Percentiles rank a stretch among this genome's conserved stretches.
Evolutionary conservation across 2,329 filamentous ascomycete genomes (phyloP).

Genomic region (Calonectria pseudoreteaudii): DNA sequence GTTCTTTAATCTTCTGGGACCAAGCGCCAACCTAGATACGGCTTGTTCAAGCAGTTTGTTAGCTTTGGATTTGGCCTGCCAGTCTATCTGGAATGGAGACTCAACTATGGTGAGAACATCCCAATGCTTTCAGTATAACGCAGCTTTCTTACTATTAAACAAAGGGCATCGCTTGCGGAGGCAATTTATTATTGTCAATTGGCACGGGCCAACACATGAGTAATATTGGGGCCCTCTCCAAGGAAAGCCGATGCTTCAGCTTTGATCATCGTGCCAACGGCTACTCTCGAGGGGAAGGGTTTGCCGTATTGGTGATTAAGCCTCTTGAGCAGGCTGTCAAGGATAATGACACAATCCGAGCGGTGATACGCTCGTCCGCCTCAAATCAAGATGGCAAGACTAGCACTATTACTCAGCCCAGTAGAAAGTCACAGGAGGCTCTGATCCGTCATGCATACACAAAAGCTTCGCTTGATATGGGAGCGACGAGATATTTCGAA

Average conservation of each 20-base stretch:
- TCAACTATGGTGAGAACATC: not conserved
- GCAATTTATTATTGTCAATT: constrained; percentile 33
- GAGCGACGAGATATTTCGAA: constrained; percentile 46
- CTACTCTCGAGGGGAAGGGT: constrained; percentile 45
- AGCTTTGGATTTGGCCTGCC: constrained; percentile 30
- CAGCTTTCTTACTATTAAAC: constrained; percentile 24
- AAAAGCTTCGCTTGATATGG: constrained; percentile 39
- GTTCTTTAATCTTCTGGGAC: constrained; percentile 44
- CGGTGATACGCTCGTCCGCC: constrained; percentile 45
- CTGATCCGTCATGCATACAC: constrained; percentile 46
- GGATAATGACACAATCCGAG: constrained; percentile 52
- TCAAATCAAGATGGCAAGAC: constrained; percentile 56
- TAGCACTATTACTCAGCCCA: constrained; percentile 49
- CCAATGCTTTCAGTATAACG: no score
- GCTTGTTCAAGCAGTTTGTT: constrained; percentile 31
- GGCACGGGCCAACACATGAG: constrained; percentile 22
- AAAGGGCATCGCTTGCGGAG: constrained; percentile 32
- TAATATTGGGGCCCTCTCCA: constrained; percentile 59
- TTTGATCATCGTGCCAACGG: constrained; percentile 48
- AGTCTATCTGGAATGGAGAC: constrained; percentile 56
- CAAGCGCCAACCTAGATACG: constrained; percentile 33
- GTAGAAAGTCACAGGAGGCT: constrained; percentile 23
- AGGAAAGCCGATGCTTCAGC: constrained; percentile 44
- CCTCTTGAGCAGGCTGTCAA: constrained; percentile 58
- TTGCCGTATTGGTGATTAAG: constrained; percentile 61